Evolutionary conservation across 2,329 filamentous ascomycete genomes (phyloP).

Genomic region (Cryphonectria radicalis): DNA sequence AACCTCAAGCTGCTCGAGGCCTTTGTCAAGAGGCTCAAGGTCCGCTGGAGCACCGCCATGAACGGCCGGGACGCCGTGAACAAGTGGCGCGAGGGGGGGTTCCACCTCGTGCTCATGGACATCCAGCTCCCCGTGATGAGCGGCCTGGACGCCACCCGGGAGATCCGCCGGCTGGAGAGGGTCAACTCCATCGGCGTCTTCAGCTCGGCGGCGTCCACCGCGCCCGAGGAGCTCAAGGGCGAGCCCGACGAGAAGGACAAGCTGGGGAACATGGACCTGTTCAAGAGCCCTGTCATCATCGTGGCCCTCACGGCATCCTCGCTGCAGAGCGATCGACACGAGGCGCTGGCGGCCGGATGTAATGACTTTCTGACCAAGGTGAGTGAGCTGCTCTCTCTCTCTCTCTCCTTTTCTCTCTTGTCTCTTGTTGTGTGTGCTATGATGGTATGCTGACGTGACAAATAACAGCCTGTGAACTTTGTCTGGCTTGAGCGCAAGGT

Average conservation of each 20-base stretch:
- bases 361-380: conserved; percentile 99
- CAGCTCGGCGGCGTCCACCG: conserved; percentile 62
- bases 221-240: conserved; percentile 49
- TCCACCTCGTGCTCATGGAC: conserved; percentile 97
- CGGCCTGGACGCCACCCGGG: conserved; percentile 90
- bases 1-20: conserved; percentile 92
- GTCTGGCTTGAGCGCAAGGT: conserved; percentile 97
- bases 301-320: conserved; percentile 94
- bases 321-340: conserved; percentile 91
- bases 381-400: conserved; percentile 42
- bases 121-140: conserved; percentile 98
- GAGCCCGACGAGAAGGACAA: conserved; percentile 68
- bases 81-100: conserved; percentile 91
- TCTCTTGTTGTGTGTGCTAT: conserved; percentile 3
- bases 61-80: conserved; percentile 91
- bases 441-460: conserved; percentile 27
- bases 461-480: conserved; percentile 84
- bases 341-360: conserved; percentile 91
- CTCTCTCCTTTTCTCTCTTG: neutral
- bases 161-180: conserved; percentile 87
- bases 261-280: conserved; percentile 69
- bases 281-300: conserved; percentile 97
- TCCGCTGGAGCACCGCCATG: conserved; percentile 96
- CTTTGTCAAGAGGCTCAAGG: conserved; percentile 94
- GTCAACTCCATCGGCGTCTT: conserved; percentile 94